phyloP scores from a whole-genome alignment of 768 basidiomycete genomes.

The Trametes cubensis region DNA sequence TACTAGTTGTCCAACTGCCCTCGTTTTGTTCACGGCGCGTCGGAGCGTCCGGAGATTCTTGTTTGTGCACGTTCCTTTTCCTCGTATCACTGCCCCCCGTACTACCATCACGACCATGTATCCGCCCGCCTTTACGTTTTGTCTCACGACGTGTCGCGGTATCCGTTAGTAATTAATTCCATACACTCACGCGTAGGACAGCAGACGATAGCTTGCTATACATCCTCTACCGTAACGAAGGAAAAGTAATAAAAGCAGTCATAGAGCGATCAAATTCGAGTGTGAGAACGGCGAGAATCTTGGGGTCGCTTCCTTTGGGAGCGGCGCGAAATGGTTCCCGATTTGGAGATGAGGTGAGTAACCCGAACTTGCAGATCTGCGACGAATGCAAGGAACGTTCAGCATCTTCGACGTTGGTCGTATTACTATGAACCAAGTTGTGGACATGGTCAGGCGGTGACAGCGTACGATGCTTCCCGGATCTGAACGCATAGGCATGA shows the following conservation, averaged over 20 bases:
- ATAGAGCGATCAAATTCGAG: slow-evolving; percentile 6
- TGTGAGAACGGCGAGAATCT: not conserved
- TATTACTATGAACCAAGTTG: too few species aligned
- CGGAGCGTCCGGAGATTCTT: slow-evolving; percentile 16
- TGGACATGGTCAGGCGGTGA: too few species aligned
- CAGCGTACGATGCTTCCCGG: too few species aligned
- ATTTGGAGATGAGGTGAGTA: too few species aligned
- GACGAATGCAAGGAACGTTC: too few species aligned
- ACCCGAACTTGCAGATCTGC: too few species aligned
- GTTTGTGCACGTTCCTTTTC: slow-evolving; percentile 22
- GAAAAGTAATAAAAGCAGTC: slow-evolving; percentile 22
- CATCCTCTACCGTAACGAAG: slow-evolving; percentile 22
- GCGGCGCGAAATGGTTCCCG: too few species aligned
- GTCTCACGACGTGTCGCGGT: slow-evolving; percentile 19
- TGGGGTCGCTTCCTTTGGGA: too few species aligned
- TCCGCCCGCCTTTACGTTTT: slow-evolving; percentile 10
- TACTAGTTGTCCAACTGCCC: slow-evolving; percentile 18
- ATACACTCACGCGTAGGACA: slow-evolving; percentile 18
- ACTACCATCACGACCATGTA: slow-evolving; percentile 15
- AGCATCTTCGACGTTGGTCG: too few species aligned
- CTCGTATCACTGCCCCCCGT: not conserved
- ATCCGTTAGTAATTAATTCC: slow-evolving; percentile 13
- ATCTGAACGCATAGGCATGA: too few species aligned
- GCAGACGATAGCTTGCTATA: slow-evolving; percentile 23
- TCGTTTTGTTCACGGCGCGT: slow-evolving; percentile 22